Base-by-base conservation (phyloP, 352 stramenopile species). In the Phytopythium kandeliae region DNA sequence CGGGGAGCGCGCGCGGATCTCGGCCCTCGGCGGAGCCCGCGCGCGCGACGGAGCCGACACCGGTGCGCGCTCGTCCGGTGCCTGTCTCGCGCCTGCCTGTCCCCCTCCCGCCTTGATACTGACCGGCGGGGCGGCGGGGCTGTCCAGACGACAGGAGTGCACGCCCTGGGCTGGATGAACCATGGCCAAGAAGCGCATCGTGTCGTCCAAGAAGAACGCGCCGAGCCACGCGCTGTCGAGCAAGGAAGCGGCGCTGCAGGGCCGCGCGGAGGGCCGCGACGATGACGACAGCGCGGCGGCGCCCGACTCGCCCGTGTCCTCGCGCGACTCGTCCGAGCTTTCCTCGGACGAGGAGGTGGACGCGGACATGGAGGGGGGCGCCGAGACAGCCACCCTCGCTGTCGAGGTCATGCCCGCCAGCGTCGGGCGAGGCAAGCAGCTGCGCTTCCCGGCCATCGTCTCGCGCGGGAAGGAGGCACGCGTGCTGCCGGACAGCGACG, bases 131-230 rank as follows among this genome's bases (percentile, higher is more conserved):
- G 31, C 31, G 31, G 10, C 31, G 11, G 31, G 28, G 9, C 28
- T n/a, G n/a, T n/a, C n/a, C n/a, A n/a, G 33, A 19, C 33, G 33
- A n/a, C 33, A 7, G 33, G n/a, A 12, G 33, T 19, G 37, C 19
- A 19, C 0, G 37, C n/a, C 37, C 7, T n/a, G 11, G 21, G 40
- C 21, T 26, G 40, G 40, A 28, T 46, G 68, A 17, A 46, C 43
- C 44, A 92, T 92, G 81, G 81, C 81, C 36, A 76, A 85, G 53
- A 86, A 87, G 62, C 82, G 88, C 63, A 90, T 92, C 51, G 81
- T 92, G 35, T 92, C 81, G 30, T 92, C 77, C 56, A 92, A 88
- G 71, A 92, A 92, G 65, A 92, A 89, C 64, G 81, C 73, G 60
- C 81, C 81, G 38, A 89, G 75, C 58, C 81, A 78, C 50, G 69